Evolutionary conservation across 345 rosid species (phyloP).

Genomic region (Nasturtium officinale): DNA sequence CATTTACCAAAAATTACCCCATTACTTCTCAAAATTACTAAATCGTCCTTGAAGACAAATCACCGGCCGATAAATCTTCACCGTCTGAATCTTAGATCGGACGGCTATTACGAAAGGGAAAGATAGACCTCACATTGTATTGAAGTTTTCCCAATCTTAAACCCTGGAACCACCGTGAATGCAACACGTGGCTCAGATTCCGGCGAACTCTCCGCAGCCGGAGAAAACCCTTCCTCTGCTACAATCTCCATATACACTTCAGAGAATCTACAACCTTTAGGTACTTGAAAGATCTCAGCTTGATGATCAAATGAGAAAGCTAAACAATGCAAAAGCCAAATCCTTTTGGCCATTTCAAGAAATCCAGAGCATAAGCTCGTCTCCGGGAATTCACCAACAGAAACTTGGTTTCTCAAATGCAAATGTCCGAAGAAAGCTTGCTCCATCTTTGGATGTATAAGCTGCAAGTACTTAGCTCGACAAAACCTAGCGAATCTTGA

Average conservation of each 20-base stretch:
- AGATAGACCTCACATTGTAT: slow-evolving; percentile 84
- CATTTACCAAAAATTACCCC: neutral
- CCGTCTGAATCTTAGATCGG: slow-evolving; percentile 6
- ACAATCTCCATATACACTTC: slow-evolving; percentile 86
- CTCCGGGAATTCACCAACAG: slow-evolving; percentile 67
- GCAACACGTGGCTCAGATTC: slow-evolving; percentile 65
- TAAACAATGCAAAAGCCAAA: slow-evolving; percentile 88
- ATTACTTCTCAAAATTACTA: neutral
- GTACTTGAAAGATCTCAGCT: slow-evolving; percentile 74
- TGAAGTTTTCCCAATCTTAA: slow-evolving; percentile 72
- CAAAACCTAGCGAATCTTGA: slow-evolving; percentile 82
- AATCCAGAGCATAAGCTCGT: slow-evolving; percentile 54
- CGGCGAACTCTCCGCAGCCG: slow-evolving; percentile 17
- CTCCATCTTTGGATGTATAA: slow-evolving; percentile 85
- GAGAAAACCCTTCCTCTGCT: slow-evolving; percentile 55
- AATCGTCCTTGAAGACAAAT: neutral
- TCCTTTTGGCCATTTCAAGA: slow-evolving; percentile 77
- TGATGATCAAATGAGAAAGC: slow-evolving; percentile 68
- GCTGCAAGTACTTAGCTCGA: slow-evolving; percentile 60
- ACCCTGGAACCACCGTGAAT: slow-evolving; percentile 93
- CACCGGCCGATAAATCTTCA: neutral
- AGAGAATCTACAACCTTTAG: slow-evolving; percentile 67
- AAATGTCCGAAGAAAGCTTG: slow-evolving; percentile 64
- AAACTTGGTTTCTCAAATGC: slow-evolving; percentile 51
- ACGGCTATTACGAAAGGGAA: slow-evolving; percentile 37